Percentiles rank a stretch among this genome's conserved stretches.
These are phyloP conservation scores for Sophora flavescens DNA, from an alignment of 306 rosid genomes.

Conservation along the genomic window DNA sequence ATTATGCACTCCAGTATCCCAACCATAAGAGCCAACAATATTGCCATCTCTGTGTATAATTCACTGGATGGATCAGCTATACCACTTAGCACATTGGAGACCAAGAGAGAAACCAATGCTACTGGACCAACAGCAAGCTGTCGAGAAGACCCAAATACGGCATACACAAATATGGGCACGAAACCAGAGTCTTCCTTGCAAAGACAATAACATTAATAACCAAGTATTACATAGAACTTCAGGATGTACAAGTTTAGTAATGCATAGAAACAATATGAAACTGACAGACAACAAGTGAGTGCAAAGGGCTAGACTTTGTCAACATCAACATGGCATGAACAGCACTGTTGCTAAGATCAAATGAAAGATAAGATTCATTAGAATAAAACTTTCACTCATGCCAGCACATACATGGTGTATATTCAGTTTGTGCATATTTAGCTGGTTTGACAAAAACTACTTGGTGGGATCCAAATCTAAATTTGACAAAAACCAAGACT, in stretches of 20 bases:
- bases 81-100: slow-evolving; percentile 73
- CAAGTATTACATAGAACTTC: slow-evolving; percentile 17
- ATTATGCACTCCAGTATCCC: slow-evolving; percentile 89
- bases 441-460: slow-evolving; percentile 26
- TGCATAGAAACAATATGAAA: slow-evolving; percentile 23
- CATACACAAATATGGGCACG: slow-evolving; percentile 90
- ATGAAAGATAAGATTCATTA: background rate
- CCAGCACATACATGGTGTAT: background rate
- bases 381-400: slow-evolving; percentile 2
- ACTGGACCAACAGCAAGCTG: slow-evolving; percentile 99
- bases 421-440: slow-evolving; percentile 20
- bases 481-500: background rate
- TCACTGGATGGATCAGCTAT: slow-evolving; percentile 81
- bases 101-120: slow-evolving; percentile 97
- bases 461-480: background rate
- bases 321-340: slow-evolving; percentile 17
- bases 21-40: slow-evolving; percentile 93
- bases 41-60: slow-evolving; percentile 86
- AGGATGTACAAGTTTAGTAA: slow-evolving; percentile 25
- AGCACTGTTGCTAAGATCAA: slow-evolving; percentile 6
- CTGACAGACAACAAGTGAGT: background rate
- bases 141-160: slow-evolving; percentile 95
- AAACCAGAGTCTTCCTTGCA: slow-evolving; percentile 76
- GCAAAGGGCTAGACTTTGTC: slow-evolving; percentile 33
- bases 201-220: slow-evolving; percentile 44